These are phyloP conservation scores for Blastobotrys mokoenaii DNA, from an alignment of 805 yeast genomes.

Conservation along the genomic window DNA sequence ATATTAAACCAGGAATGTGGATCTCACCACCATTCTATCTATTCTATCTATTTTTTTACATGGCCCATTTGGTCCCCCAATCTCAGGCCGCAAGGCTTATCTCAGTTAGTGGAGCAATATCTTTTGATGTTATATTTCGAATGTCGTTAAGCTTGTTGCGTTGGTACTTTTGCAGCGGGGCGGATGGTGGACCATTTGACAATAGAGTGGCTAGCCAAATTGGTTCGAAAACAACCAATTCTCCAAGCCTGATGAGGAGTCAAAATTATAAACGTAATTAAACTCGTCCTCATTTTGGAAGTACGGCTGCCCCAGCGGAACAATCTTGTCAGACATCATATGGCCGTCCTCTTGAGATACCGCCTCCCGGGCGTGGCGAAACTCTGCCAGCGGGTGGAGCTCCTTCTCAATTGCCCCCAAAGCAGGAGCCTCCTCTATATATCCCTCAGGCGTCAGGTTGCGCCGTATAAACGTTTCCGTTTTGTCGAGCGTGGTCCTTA, in stretches of 20 bases:
- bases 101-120: too few species aligned
- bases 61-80: too few species aligned
- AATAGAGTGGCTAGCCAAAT: too few species aligned
- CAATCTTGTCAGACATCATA: not conserved
- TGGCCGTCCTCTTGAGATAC: not conserved
- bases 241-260: not conserved
- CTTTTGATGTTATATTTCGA: too few species aligned
- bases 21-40: too few species aligned
- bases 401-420: slow-evolving; percentile 1
- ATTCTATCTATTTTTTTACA: too few species aligned
- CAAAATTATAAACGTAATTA: not conserved
- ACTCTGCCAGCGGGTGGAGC: slow-evolving; percentile 2
- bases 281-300: not conserved
- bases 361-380: not conserved
- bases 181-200: too few species aligned
- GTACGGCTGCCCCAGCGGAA: not conserved
- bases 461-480: not conserved
- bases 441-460: not conserved
- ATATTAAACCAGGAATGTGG: too few species aligned
- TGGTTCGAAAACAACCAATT: not conserved
- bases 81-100: too few species aligned
- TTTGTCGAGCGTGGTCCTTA: not conserved
- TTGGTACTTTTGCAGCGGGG: too few species aligned
- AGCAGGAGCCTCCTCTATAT: not conserved
- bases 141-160: too few species aligned